Evolutionary conservation across 1,139 yeast genomes (phyloP), one percentile per base, ranked within the genome.

Genomic region (Suhomyces kunorum): DNA sequence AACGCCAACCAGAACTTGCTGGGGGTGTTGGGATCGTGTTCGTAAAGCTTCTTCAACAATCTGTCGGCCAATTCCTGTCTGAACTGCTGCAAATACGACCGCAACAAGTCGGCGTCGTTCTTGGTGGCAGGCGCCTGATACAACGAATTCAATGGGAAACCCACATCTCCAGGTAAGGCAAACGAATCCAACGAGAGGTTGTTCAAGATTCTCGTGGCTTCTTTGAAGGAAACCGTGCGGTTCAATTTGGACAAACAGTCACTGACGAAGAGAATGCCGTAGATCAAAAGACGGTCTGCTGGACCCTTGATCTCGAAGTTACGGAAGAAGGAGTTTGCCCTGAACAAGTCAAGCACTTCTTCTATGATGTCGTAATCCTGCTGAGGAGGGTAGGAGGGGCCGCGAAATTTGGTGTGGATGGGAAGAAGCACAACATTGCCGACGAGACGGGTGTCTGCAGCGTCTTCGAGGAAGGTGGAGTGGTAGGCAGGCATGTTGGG

Each of bases 291-390:
- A 51, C 99, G 76, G 64, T 92, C 99, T 3, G 97, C 86, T 14
- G 95, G 88, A 9, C 97, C 96, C 61, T 88, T 88, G 67, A 92
- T 89, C 67, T 94, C 98, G 64, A 92, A 94, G 72, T 92, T 92
- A 61, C 87, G 85, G 76, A 94, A 92, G 66, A 92, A 90, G 6
- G 96, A 87, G 64, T 92, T 92, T 55, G 98, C 97, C 51, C 98
- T 76, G 65, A 92, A 92, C 44, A 92, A 74, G 64, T 92, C 98
- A 44, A 92, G 68, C 20, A 83, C 77, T 64, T 92, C 99, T 58
- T 92, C 98, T 44, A 87, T 76, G 45, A 92, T 87, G 63, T 92
- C 99, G 62, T 89, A 90, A 53, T 87, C 96, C 20, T 80, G 78
- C 43, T 76, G 74, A 6, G 89, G 79, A 6, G 95, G 95, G 60